Evolutionary conservation across 2,329 filamentous ascomycete genomes (phyloP), one percentile per base, ranked within the genome.

Genomic region (Hypoxylon sp.): DNA sequence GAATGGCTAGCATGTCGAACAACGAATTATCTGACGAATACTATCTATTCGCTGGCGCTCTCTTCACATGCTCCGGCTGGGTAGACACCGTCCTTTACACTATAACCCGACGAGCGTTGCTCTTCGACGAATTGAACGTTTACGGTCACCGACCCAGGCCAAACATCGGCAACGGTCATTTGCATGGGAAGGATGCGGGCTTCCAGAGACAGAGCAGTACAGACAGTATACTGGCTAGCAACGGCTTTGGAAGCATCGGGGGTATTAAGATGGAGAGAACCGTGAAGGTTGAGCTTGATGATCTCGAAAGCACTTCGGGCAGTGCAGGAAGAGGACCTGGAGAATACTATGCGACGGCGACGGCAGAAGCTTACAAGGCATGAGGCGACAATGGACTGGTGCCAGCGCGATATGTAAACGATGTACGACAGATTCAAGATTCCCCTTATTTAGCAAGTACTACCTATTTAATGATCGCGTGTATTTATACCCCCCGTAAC

Each of bases 1-100:
- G 85, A 35, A 86, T 87, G 83, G 83, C 82, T 61, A 79, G 77
- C 55, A 85, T 86, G 83, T 80, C 81, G 11, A 79, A 81, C 25
- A 70, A 80, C 22, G n/a, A 46, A 0, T 72, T 80, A 54, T 78
- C 81, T 4, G 77, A 81, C 33, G 44, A 72, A 7, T 83, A 82
- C 74, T 83, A 70, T 57, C 64, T 76, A n/a, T 71, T 74, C 31
- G 72, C 73, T n/a, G 75, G 75, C 0, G 66, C 66, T 10, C 64
- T 76, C 1, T 76, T 76, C 51, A 83, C 82, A 2, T 81, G 77
- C 6, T 82, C 80, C 35, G 82, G 82, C 25, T 83, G 81, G 80
- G 77, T 83, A 27, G 82, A 84, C 53, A 79, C 79, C 6, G 61
- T 82, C 0, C 76, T 83, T 2, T 84, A 84, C 67, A 74, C 82